Evolutionary conservation across 495 filamentous ascomycete genomes (phyloP), one percentile per base, ranked within the genome.

Genomic region (Amphirosellinia nigrospora): DNA sequence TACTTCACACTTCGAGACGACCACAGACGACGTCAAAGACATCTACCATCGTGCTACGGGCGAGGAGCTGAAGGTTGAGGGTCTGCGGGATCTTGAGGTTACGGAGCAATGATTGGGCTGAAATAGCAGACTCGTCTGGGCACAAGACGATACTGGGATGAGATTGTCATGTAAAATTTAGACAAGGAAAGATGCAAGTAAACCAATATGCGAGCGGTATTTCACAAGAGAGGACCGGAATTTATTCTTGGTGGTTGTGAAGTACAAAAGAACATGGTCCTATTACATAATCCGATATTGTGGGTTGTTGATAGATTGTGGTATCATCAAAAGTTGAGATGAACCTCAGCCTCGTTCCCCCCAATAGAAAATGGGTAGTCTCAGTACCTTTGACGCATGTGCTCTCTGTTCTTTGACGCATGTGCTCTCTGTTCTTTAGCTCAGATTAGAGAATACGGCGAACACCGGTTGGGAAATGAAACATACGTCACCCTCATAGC

Each of bases 1-100:
- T 39, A 96, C 93, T 70, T 96, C 92, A 74, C 96, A 99, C 85
- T 99, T 99, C 75, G 96, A 99, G 87, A 97, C 93, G 15, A 87
- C 84, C 21, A 85, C 82, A 85, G 96, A 97, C 79, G 94, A 99
- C 81, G 94, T 99, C 72, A 91, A 89, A 81, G 93, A 98, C 79
- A 92, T 99, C 73, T 99, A 97, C 82, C 86, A 86, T 68, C 91
- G 96, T 73, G 92, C 92, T 61, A 89, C 92, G 73, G 93, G 94
- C 46, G 90, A 97, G 80, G 94, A 97, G 78, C 84, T 99, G 70
- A 90, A 94, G 71, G 84, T 88, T 23, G 85, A 88, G 78, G 86
- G 85, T 30, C 77, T 88, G 58, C 76, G 86, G 71, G 85, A 88
- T 72, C 81, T 86, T 66, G 83, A 87, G 77, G 84, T 88, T 62